Evolutionary conservation across 352 stramenopile genomes (phyloP).

Genomic region (Phytopythium delawarense): DNA sequence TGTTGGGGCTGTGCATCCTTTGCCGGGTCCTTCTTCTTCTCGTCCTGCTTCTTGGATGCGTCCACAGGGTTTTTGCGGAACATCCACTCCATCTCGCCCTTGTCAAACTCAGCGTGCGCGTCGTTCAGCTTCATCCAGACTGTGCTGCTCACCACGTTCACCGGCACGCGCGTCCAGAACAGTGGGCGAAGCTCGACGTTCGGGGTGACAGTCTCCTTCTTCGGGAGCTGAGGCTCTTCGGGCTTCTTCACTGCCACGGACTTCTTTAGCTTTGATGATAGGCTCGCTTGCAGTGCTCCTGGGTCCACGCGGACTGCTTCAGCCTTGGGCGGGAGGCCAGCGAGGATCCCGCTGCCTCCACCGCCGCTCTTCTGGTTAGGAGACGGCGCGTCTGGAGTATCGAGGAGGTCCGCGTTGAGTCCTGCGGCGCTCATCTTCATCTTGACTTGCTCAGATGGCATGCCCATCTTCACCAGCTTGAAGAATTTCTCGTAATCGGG

Average conservation of each 20-base stretch:
- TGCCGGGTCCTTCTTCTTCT: conserved; percentile 68
- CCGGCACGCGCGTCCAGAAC: conserved; percentile 86
- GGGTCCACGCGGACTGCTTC: conserved; percentile 71
- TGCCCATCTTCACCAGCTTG: conserved; percentile 91
- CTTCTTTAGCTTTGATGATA: conserved; percentile 44
- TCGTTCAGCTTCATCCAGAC: conserved; percentile 86
- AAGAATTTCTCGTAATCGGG: conserved; percentile 94
- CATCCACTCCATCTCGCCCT: conserved; percentile 88
- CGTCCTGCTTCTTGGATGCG: conserved; percentile 63
- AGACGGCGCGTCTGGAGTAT: conserved; percentile 69
- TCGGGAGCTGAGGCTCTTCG: conserved; percentile 71
- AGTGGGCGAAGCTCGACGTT: conserved; percentile 84
- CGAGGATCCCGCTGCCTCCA: conserved; percentile 29
- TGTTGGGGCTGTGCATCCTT: conserved; percentile 50
- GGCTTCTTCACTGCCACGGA: conserved; percentile 40
- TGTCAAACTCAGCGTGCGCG: conserved; percentile 54
- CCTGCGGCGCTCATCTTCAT: conserved; percentile 88
- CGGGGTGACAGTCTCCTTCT: conserved; percentile 84
- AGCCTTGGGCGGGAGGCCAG: conserved; percentile 51
- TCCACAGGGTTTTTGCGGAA: conserved; percentile 80
- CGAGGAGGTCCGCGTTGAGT: conserved; percentile 56
- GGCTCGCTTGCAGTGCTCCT: conserved; percentile 54
- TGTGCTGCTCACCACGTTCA: conserved; percentile 84
- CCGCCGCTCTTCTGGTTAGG: conserved; percentile 45
- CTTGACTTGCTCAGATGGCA: conserved; percentile 90